Conservation (phyloP, 768 basidiomycete species). For the Arthromyces matolae region DNA sequence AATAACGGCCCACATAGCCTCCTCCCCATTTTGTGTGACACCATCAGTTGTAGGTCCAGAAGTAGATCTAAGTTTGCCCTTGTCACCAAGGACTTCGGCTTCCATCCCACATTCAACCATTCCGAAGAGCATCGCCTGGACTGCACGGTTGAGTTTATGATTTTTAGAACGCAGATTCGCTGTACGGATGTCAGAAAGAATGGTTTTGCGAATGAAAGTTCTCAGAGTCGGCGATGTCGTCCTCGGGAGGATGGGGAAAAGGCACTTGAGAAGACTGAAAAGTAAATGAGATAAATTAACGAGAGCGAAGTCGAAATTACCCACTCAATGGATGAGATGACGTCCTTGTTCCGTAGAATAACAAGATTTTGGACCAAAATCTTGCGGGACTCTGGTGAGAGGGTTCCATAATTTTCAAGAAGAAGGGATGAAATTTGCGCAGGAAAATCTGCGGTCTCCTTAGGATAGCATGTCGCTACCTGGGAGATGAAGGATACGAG, state of each 20-base stretch:
- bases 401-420: constrained; percentile 69
- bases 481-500: constrained; percentile 80
- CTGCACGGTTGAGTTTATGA: constrained; percentile 92
- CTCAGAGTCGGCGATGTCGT: constrained; percentile 85
- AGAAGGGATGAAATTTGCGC: constrained; percentile 74
- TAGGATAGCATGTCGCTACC: constrained; percentile 93
- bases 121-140: constrained; percentile 91
- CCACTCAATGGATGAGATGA: constrained; percentile 89
- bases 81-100: constrained; percentile 76
- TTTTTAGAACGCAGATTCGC: constrained; percentile 88
- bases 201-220: constrained; percentile 85
- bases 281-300: constrained; percentile 3
- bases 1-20: constrained; percentile 97
- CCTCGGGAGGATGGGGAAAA: constrained; percentile 95
- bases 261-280: constrained; percentile 74
- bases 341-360: constrained; percentile 88
- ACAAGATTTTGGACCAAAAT: constrained; percentile 88
- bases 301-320: too few relatives aligned
- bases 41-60: constrained; percentile 34
- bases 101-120: constrained; percentile 96
- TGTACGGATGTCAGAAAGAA: constrained; percentile 87
- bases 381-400: constrained; percentile 80
- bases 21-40: constrained; percentile 57
- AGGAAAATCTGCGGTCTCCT: constrained; percentile 85
- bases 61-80: constrained; percentile 63